Conservation (phyloP, 2,329 filamentous ascomycete species). For the Zymoseptoria passerinii region DNA sequence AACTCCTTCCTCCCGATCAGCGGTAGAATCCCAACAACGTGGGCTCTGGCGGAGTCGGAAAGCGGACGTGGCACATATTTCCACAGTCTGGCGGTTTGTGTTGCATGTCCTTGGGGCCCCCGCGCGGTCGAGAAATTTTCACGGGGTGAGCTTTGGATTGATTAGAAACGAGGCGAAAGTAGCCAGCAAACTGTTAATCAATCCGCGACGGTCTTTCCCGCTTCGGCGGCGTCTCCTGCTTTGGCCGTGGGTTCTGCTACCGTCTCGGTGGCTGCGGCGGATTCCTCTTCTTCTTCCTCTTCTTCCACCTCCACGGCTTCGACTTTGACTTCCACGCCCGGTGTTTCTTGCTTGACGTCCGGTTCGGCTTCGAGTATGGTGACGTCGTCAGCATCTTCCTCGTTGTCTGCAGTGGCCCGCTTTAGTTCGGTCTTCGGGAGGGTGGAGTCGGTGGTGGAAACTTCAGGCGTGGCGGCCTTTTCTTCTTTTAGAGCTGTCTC, state of each 20-base stretch:
- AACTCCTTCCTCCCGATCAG: no score
- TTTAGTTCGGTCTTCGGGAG: background rate
- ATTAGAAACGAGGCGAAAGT: no score
- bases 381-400: slow-evolving; percentile 7
- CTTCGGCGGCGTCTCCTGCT: slow-evolving; percentile 31
- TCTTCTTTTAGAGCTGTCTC: background rate
- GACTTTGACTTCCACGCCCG: slow-evolving; percentile 12
- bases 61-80: no score
- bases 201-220: slow-evolving; percentile 22
- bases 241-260: slow-evolving; percentile 4
- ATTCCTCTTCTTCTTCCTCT: background rate
- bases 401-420: slow-evolving; percentile 44
- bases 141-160: no score
- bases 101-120: no score
- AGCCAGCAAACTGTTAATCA: no score
- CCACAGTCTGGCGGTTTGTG: no score
- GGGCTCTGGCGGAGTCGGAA: no score
- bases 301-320: slow-evolving; percentile 14
- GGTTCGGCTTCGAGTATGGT: slow-evolving; percentile 4
- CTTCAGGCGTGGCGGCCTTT: background rate
- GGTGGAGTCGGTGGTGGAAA: background rate
- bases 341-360: slow-evolving; percentile 4
- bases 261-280: no score
- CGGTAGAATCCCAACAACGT: no score
- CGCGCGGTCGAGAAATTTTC: no score